These are phyloP conservation scores for Colletotrichum tamarilloi DNA, from an alignment of 2,329 filamentous ascomycete genomes.

Conservation along the genomic window DNA sequence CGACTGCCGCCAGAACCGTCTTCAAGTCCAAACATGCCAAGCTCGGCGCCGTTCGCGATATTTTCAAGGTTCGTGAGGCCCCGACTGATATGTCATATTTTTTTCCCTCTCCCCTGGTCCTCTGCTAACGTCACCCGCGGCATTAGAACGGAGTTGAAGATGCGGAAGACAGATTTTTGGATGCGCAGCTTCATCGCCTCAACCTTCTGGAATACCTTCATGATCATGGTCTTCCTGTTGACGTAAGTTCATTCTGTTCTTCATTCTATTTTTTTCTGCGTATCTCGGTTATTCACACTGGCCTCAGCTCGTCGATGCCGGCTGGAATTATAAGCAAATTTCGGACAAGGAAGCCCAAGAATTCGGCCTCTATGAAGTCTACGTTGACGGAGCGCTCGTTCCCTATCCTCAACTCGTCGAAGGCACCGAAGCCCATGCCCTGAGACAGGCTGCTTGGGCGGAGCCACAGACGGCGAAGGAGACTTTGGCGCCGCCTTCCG, in stretches of 20 bases:
- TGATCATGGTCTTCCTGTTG: slow-evolving; percentile 56
- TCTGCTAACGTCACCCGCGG: slow-evolving; percentile 26
- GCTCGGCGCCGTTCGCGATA: slow-evolving; percentile 46
- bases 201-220: slow-evolving; percentile 58
- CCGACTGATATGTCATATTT: slow-evolving; percentile 34
- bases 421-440: slow-evolving; percentile 47
- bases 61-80: slow-evolving; percentile 51
- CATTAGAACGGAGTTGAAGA: slow-evolving; percentile 52
- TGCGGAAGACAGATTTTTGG: slow-evolving; percentile 53
- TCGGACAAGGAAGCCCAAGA: slow-evolving; percentile 56
- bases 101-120: slow-evolving; percentile 26
- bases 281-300: slow-evolving; percentile 36
- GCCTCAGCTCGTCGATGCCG: slow-evolving; percentile 53
- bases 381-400: slow-evolving; percentile 54
- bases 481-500: slow-evolving; percentile 6
- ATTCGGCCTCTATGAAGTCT: slow-evolving; percentile 55
- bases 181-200: slow-evolving; percentile 57
- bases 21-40: slow-evolving; percentile 52
- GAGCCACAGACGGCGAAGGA: slow-evolving; percentile 22
- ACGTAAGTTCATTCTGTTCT: slow-evolving; percentile 53
- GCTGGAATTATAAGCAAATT: slow-evolving; percentile 58
- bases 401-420: slow-evolving; percentile 57
- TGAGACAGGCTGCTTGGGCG: slow-evolving; percentile 33
- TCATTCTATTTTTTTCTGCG: slow-evolving; percentile 16
- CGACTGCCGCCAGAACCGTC: slow-evolving; percentile 42